Percentiles rank a stretch among this genome's conserved stretches.
Evolutionary conservation across 1,139 yeast genomes (phyloP).

Genomic region (Suhomyces bokatorum): DNA sequence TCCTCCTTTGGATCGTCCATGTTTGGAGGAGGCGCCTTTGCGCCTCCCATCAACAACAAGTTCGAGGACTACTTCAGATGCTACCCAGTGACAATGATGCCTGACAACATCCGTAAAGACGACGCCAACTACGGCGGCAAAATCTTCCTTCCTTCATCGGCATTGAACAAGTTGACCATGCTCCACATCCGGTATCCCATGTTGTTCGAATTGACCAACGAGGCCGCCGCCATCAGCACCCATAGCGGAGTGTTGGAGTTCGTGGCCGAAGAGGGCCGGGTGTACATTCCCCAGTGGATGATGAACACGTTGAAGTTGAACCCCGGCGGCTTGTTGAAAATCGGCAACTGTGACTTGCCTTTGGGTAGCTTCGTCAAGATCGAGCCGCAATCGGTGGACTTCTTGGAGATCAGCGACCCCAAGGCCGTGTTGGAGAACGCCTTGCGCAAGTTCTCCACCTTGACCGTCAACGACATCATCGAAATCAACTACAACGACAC

Average conservation of each 20-base stretch:
- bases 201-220: constrained; percentile 81
- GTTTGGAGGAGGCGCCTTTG: constrained; percentile 39
- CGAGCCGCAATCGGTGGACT: constrained; percentile 93
- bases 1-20: constrained; percentile 46
- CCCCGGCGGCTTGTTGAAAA: constrained; percentile 78
- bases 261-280: constrained; percentile 96
- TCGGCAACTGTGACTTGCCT: constrained; percentile 77
- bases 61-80: constrained; percentile 87
- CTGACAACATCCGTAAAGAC: constrained; percentile 72
- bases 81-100: constrained; percentile 91
- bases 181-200: constrained; percentile 89
- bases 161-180: constrained; percentile 84
- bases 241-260: constrained; percentile 97
- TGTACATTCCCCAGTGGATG: constrained; percentile 97
- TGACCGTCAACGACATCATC: constrained; percentile 82
- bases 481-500: constrained; percentile 87
- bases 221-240: constrained; percentile 56
- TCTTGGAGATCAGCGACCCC: constrained; percentile 91
- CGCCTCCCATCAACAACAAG: constrained; percentile 33
- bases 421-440: constrained; percentile 95
- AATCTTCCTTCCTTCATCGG: constrained; percentile 91
- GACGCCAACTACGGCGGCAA: constrained; percentile 96
- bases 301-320: constrained; percentile 70
- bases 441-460: constrained; percentile 82
- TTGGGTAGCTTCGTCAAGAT: constrained; percentile 87